Evolutionary conservation across 768 basidiomycete species (phyloP).

Genomic region (Psilocybe cyanescens): DNA sequence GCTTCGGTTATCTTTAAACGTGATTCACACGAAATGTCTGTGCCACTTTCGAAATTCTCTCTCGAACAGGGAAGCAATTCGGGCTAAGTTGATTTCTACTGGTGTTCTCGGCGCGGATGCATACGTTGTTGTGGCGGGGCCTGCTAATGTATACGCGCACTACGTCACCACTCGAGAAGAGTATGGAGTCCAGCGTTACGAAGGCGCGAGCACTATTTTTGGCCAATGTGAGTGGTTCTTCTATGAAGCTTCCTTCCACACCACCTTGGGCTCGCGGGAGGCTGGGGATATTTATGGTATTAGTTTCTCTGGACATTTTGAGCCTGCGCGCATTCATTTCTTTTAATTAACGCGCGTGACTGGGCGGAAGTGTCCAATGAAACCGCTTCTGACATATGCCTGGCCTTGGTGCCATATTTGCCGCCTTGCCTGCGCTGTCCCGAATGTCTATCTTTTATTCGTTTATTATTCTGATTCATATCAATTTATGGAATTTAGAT

Average conservation of each 20-base stretch:
- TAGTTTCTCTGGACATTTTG: conserved; percentile 7
- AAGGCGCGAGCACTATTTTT: conserved; percentile 81
- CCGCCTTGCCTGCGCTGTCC: conserved; percentile 10
- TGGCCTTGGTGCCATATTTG: conserved; percentile 5
- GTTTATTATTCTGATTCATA: conserved; percentile 9
- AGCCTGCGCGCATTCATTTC: conserved; percentile 10
- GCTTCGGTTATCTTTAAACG: conserved; percentile 24
- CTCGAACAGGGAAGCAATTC: conserved; percentile 61
- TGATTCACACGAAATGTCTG: conserved; percentile 20
- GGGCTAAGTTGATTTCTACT: conserved; percentile 62
- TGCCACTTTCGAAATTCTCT: conserved; percentile 17
- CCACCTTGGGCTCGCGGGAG: background rate
- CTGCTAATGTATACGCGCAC: conserved; percentile 82
- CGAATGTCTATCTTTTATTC: conserved; percentile 8
- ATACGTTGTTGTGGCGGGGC: conserved; percentile 78
- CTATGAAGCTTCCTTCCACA: background rate
- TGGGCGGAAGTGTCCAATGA: conserved; percentile 17
- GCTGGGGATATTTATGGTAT: conserved; percentile 11
- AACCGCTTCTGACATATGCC: conserved; percentile 16
- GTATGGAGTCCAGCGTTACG: conserved; percentile 76
- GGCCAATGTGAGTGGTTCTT: conserved; percentile 60
- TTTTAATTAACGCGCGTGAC: conserved; percentile 23
- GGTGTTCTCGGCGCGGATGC: conserved; percentile 68
- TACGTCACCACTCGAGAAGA: conserved; percentile 77
- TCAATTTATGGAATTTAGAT: conserved; percentile 37